phyloP scores from a whole-genome alignment of 2,329 filamentous ascomycete genomes.

The Trichoderma arundinaceum region DNA sequence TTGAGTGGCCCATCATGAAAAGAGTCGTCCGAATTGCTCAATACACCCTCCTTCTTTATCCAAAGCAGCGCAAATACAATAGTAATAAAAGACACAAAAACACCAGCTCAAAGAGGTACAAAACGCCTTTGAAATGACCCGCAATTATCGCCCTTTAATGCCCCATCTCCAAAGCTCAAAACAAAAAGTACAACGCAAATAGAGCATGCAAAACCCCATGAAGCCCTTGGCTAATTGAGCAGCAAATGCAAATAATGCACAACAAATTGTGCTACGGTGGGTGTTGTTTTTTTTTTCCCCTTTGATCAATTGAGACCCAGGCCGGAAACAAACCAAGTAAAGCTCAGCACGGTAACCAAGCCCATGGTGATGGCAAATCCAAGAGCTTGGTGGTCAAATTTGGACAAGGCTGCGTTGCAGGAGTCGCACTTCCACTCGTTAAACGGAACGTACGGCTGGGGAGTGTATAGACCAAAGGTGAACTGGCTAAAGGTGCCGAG shows the following conservation, averaged over 20 bases:
- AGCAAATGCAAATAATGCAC: background rate
- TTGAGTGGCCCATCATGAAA: conserved; percentile 28
- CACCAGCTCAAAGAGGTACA: conserved; percentile 8
- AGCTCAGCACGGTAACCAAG: conserved; percentile 61
- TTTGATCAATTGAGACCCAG: conserved; percentile 45
- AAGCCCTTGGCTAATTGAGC: conserved; percentile 8
- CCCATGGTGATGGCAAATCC: conserved; percentile 61
- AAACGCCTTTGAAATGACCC: conserved; percentile 30
- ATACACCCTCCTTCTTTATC: conserved; percentile 24
- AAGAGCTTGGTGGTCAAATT: conserved; percentile 55
- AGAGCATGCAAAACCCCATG: background rate
- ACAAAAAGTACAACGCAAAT: background rate
- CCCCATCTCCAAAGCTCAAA: conserved; percentile 14
- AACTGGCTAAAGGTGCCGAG: conserved; percentile 56
- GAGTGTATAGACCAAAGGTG: conserved; percentile 63
- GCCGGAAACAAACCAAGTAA: conserved; percentile 68
- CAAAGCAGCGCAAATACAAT: conserved; percentile 6
- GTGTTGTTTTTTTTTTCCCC: conserved; percentile 12
- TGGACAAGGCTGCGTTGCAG: conserved; percentile 59
- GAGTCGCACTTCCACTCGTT: conserved; percentile 62
- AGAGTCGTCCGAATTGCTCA: conserved; percentile 28
- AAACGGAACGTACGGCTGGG: conserved; percentile 57
- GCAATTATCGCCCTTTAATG: conserved; percentile 21
- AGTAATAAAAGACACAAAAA: conserved; percentile 13
- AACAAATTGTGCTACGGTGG: background rate